Base-by-base conservation (phyloP, 768 basidiomycete genomes). In the Clavaria fumosa region DNA sequence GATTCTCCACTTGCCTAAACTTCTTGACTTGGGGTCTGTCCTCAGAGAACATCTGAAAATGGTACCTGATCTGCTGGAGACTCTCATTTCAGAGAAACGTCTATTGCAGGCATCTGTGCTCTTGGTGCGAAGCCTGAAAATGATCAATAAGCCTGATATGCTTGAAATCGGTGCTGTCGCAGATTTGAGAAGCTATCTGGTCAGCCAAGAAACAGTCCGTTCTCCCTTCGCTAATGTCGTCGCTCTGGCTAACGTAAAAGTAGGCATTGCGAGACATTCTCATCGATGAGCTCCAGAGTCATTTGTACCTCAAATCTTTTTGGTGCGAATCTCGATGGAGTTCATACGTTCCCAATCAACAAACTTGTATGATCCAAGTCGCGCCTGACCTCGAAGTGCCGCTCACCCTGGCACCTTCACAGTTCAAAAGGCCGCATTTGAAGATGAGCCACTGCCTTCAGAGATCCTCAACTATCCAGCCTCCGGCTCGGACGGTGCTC, bases 241-340 rank as follows among this genome's bases (percentile, higher is more conserved):
- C 5, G 10, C 31, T 28, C 26, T 36, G 15, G 34, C 27, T 15
- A 4, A 9, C 22, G 14, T 28, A 38, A 38, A 42, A 40, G 20
- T 40, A 96, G 93, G 79, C 84, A 7, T 59, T 99, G 31, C 70
- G 83, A 32, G 95, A 97, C 45, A 95, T 97, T 39, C 61, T 99
- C 40, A 66, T 91, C 5, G 95, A 99, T 46, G 95, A 99, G 51
- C 67, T 99, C 9, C 91, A 97, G 51, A 86, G 77, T 47, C 95
- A 99, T 57, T 60, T 99, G n/a, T 99, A 95, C 57, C 72, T 99
- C 42, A 95, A 93, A 51, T 85, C 82, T 1, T 93, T 89, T 54
- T 95, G 90, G 76, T 90, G 86, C 51, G 93, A 97, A 47, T 71
- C 77, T 4, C 75, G 93, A 21, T 99, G 95, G 95, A 65, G 74